These are phyloP conservation scores for Scheffersomyces stambukii DNA, from an alignment of 1,139 yeast genomes.

Conservation along the genomic window DNA sequence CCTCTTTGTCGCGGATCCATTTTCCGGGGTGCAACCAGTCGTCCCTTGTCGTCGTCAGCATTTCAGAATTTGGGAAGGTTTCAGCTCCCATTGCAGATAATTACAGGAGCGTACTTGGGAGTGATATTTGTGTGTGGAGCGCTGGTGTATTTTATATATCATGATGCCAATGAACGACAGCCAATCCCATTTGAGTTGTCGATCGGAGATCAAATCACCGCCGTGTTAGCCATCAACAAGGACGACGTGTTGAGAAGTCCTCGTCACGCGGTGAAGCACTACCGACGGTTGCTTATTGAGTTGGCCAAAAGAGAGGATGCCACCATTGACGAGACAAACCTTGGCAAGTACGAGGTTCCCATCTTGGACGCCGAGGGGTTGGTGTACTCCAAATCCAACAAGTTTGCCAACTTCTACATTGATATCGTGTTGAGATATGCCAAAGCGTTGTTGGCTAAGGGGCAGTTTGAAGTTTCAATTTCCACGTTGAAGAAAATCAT, in stretches of 20 bases:
- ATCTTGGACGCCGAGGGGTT: conserved; percentile 27
- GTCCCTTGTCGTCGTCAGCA: too few species aligned
- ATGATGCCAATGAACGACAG: conserved; percentile 39
- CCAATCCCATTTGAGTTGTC: conserved; percentile 38
- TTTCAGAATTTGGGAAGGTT: conserved; percentile 15
- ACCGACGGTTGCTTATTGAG: conserved; percentile 35
- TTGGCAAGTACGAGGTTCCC: conserved; percentile 25
- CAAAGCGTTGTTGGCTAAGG: conserved; percentile 40
- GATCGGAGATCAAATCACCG: conserved; percentile 29
- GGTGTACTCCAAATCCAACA: conserved; percentile 26
- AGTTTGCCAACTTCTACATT: conserved; percentile 41
- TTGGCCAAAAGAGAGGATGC: conserved; percentile 30
- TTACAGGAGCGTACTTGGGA: conserved; percentile 45
- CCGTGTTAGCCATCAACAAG: conserved; percentile 44
- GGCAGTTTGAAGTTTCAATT: conserved; percentile 30
- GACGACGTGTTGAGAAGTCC: conserved; percentile 45
- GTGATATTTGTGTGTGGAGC: conserved; percentile 37
- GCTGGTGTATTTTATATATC: conserved; percentile 36
- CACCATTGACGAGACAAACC: conserved; percentile 14
- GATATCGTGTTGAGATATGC: conserved; percentile 43
- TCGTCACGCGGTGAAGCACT: conserved; percentile 42
- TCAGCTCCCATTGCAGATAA: conserved; percentile 31
- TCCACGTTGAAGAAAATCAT: conserved; percentile 28
- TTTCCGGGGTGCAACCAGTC: too few species aligned
- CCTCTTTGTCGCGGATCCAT: too few species aligned